Conservation (phyloP, 495 filamentous ascomycete species). For the Neurospora sp. region DNA sequence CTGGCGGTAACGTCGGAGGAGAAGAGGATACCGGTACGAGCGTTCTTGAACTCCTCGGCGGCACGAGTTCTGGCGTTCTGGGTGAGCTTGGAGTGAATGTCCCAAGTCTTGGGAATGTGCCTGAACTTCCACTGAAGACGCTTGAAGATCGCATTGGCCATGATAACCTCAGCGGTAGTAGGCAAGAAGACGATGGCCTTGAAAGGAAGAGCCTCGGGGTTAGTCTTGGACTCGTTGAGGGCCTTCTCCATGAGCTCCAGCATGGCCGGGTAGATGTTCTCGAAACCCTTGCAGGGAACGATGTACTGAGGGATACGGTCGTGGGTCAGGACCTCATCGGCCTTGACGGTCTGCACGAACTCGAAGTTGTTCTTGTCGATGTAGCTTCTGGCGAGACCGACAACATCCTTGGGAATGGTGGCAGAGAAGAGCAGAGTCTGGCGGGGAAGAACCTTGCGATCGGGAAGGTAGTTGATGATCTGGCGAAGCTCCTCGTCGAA, state of each 20-base stretch:
- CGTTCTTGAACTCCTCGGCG: constrained; percentile 59
- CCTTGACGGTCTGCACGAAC: constrained; percentile 71
- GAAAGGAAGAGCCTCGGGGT: constrained; percentile 50
- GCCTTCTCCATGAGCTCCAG: constrained; percentile 61
- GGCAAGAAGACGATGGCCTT: constrained; percentile 91
- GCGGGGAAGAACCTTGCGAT: constrained; percentile 45
- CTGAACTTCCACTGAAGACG: constrained; percentile 30
- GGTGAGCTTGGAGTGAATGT: constrained; percentile 73
- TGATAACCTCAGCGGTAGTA: constrained; percentile 57
- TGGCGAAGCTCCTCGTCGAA: constrained; percentile 68
- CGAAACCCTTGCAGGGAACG: constrained; percentile 51
- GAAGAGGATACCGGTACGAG: constrained; percentile 62
- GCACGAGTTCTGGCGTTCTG: constrained; percentile 55
- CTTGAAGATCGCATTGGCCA: constrained; percentile 51
- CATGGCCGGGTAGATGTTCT: constrained; percentile 65
- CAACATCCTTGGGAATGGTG: constrained; percentile 75
- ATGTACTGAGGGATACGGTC: constrained; percentile 69
- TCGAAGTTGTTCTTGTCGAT: constrained; percentile 51
- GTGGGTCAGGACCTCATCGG: constrained; percentile 76
- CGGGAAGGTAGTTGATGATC: constrained; percentile 59
- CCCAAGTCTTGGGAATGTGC: constrained; percentile 34
- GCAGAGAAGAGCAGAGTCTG: constrained; percentile 94
- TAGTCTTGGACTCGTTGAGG: constrained; percentile 23
- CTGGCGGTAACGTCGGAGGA: constrained; percentile 91
- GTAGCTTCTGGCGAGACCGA: constrained; percentile 56